Evolutionary conservation across 2,329 filamentous ascomycete genomes (phyloP).

Genomic region (Ophiocordyceps robertsii): DNA sequence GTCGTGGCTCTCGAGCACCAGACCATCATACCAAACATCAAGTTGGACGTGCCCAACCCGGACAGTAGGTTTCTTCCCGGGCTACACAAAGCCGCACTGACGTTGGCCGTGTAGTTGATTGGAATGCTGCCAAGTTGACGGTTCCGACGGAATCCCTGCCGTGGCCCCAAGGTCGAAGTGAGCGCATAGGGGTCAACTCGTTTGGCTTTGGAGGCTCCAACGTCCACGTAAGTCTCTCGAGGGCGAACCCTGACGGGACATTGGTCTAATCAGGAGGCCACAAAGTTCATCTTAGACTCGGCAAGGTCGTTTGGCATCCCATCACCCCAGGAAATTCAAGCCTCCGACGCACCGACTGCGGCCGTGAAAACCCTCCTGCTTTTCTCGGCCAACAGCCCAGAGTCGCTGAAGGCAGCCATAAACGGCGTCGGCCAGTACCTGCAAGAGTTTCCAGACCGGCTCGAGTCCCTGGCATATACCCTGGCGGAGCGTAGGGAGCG

Average conservation of each 20-base stretch:
- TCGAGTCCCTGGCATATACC: neutral
- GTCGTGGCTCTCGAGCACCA: constrained; percentile 12
- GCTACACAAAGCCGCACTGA: too few species aligned
- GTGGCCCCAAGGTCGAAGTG: constrained; percentile 21
- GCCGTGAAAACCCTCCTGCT: neutral
- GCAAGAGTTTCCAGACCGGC: neutral
- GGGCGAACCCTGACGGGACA: too few species aligned
- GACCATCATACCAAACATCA: constrained; percentile 11
- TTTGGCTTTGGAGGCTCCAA: constrained; percentile 31
- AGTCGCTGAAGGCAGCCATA: neutral
- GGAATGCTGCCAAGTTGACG: too few species aligned
- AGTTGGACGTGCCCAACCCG: constrained; percentile 10
- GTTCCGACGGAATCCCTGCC: constrained; percentile 16
- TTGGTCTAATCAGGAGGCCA: neutral
- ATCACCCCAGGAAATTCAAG: too few species aligned
- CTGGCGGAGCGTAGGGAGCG: neutral
- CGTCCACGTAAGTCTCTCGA: constrained; percentile 26
- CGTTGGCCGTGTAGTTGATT: too few species aligned
- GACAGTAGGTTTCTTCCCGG: too few species aligned
- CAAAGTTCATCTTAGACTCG: too few species aligned
- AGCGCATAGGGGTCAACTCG: constrained; percentile 30
- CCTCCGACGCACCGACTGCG: too few species aligned
- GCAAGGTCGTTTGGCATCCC: accelerated
- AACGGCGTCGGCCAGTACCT: too few species aligned
- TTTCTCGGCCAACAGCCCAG: neutral